Conservation (phyloP, 805 yeast genomes). For the Candida xyloterini region DNA sequence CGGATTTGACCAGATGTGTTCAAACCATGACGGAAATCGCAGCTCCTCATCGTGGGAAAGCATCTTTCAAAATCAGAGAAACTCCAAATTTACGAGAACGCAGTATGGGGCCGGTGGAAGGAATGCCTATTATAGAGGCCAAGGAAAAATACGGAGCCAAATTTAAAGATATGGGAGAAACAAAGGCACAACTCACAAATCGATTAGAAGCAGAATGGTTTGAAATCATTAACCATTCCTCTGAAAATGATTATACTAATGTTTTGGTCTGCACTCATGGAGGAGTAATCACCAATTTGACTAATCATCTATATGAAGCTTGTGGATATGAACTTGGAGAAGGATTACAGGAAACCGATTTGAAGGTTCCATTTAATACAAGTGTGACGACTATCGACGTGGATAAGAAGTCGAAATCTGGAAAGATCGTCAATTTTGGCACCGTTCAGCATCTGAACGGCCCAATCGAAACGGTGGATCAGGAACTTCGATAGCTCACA, state of each 20-base stretch:
- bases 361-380: slow-evolving; percentile 70
- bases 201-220: slow-evolving; percentile 51
- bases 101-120: slow-evolving; percentile 75
- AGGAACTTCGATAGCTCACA: slow-evolving; percentile 21
- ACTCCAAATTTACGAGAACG: slow-evolving; percentile 64
- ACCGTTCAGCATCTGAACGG: slow-evolving; percentile 67
- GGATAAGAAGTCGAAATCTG: slow-evolving; percentile 36
- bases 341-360: slow-evolving; percentile 37
- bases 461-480: slow-evolving; percentile 48
- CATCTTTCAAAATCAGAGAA: slow-evolving; percentile 26
- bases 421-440: slow-evolving; percentile 54
- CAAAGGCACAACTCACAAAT: slow-evolving; percentile 39
- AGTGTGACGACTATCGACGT: slow-evolving; percentile 68
- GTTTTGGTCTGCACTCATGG: slow-evolving; percentile 74
- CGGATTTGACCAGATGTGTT: slow-evolving; percentile 58
- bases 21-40: slow-evolving; percentile 52
- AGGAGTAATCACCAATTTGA: slow-evolving; percentile 66
- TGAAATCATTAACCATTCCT: slow-evolving; percentile 37
- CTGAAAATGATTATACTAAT: slow-evolving; percentile 39
- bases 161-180: slow-evolving; percentile 68
- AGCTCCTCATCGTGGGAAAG: slow-evolving; percentile 19
- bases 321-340: slow-evolving; percentile 37
- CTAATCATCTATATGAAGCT: slow-evolving; percentile 46
- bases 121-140: slow-evolving; percentile 69
- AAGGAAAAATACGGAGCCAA: slow-evolving; percentile 51